These are phyloP conservation scores for Microbotryum silenes-acaulis DNA, from an alignment of 1,284 basidiomycete species.

Conservation along the genomic window DNA sequence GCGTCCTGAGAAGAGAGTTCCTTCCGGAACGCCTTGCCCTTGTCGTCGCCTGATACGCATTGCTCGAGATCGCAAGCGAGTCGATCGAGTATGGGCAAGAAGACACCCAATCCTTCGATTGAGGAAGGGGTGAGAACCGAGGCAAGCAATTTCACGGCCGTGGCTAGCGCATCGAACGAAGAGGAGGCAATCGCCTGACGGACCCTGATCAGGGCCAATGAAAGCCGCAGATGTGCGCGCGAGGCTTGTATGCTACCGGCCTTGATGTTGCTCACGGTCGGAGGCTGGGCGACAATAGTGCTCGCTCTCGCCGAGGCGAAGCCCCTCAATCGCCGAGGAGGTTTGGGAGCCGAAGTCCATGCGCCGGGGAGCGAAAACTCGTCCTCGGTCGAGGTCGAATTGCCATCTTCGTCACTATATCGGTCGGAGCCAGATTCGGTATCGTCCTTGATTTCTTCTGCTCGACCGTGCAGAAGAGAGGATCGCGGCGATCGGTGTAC, in stretches of 20 bases:
- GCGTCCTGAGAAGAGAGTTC: background rate
- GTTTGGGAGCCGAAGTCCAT: too few relatives aligned
- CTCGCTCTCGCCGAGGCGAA: too few relatives aligned
- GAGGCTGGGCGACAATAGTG: background rate
- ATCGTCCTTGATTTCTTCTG: too few relatives aligned
- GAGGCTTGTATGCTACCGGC: background rate
- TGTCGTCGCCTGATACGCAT: background rate
- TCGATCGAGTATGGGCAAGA: background rate
- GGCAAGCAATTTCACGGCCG: background rate
- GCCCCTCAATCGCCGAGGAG: too few relatives aligned
- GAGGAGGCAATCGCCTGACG: background rate
- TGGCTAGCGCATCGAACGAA: background rate
- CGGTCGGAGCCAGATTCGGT: too few relatives aligned
- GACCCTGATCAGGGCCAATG: background rate
- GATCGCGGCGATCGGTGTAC: too few relatives aligned
- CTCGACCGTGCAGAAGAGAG: too few relatives aligned
- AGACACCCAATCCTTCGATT: background rate
- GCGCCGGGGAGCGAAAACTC: background rate
- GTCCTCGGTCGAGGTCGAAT: background rate
- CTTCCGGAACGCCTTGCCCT: background rate
- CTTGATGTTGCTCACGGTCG: slow-evolving; percentile 1
- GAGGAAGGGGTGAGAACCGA: background rate
- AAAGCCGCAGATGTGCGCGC: background rate
- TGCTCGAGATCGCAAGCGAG: background rate
- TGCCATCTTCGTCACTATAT: too few relatives aligned